phyloP scores from a whole-genome alignment of 2,329 filamentous ascomycete genomes.

The Bisporella sp. region DNA sequence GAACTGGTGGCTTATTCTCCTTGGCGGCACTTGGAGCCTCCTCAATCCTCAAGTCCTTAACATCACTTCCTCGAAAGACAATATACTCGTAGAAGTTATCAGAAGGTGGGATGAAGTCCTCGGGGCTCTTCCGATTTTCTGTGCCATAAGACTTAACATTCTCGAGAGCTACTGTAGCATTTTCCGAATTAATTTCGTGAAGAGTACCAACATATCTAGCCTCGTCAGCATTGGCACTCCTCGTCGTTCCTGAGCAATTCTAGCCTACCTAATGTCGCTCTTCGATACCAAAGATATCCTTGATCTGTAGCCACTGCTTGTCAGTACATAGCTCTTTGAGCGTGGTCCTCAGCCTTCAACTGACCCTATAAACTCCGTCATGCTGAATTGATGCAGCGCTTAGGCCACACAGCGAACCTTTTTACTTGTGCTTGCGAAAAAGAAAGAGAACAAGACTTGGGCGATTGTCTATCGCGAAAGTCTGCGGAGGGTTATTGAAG shows the following conservation, averaged over 20 bases:
- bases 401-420: too few relatives aligned
- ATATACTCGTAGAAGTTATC: constrained; percentile 97
- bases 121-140: constrained; percentile 75
- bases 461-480: too few relatives aligned
- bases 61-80: constrained; percentile 95
- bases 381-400: background rate
- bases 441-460: too few relatives aligned
- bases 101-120: constrained; percentile 76
- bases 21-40: constrained; percentile 70
- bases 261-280: constrained; percentile 85
- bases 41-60: constrained; percentile 94
- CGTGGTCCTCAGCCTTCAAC: constrained; percentile 22
- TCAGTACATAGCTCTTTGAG: constrained; percentile 16
- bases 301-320: constrained; percentile 48
- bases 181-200: constrained; percentile 96
- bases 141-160: constrained; percentile 94
- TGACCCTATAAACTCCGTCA: constrained; percentile 47
- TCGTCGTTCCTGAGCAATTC: constrained; percentile 1
- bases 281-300: constrained; percentile 95
- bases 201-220: constrained; percentile 87
- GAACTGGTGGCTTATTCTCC: constrained; percentile 69
- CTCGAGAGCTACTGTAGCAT: constrained; percentile 92
- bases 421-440: too few relatives aligned
- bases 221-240: constrained; percentile 8
- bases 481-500: too few relatives aligned